These are phyloP conservation scores for Aspergillus intermedius DNA, from an alignment of 2,329 filamentous ascomycete genomes.

Conservation along the genomic window DNA sequence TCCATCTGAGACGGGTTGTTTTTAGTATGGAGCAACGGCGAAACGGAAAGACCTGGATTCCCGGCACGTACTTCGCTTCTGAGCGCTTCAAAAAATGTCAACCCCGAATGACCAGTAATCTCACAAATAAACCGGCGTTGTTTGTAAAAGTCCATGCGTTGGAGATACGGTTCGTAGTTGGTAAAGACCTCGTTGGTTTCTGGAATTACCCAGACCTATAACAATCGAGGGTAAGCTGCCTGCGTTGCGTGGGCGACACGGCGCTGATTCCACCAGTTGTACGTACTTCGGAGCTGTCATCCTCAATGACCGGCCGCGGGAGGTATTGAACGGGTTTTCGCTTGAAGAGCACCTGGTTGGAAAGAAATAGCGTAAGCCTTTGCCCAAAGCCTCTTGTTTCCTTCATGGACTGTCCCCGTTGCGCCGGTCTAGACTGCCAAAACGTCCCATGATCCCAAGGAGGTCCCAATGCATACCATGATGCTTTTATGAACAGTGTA, in stretches of 20 bases:
- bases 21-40: slow-evolving; percentile 1
- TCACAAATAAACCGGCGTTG: slow-evolving; percentile 93
- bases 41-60: slow-evolving; percentile 3
- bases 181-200: slow-evolving; percentile 86
- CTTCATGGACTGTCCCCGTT: not conserved
- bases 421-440: not conserved
- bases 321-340: slow-evolving; percentile 87
- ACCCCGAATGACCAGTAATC: slow-evolving; percentile 84
- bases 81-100: slow-evolving; percentile 88
- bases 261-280: slow-evolving; percentile 2
- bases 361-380: slow-evolving; percentile 13
- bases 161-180: slow-evolving; percentile 81
- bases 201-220: slow-evolving; percentile 82
- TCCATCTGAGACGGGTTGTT: slow-evolving; percentile 48
- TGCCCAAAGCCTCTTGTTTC: not conserved
- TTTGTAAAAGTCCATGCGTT: slow-evolving; percentile 85
- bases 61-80: slow-evolving; percentile 70
- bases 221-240: slow-evolving; percentile 8
- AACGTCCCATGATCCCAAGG: not conserved
- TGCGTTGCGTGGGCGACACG: slow-evolving; percentile 7
- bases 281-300: slow-evolving; percentile 76
- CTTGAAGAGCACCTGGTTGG: slow-evolving; percentile 79
- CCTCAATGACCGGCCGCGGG: slow-evolving; percentile 62
- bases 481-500: slow-evolving; percentile 12
- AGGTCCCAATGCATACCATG: slow-evolving; percentile 24